Evolutionary conservation across 164 flowering plant species (phyloP).

Genomic region (Dillenia turbinata): DNA sequence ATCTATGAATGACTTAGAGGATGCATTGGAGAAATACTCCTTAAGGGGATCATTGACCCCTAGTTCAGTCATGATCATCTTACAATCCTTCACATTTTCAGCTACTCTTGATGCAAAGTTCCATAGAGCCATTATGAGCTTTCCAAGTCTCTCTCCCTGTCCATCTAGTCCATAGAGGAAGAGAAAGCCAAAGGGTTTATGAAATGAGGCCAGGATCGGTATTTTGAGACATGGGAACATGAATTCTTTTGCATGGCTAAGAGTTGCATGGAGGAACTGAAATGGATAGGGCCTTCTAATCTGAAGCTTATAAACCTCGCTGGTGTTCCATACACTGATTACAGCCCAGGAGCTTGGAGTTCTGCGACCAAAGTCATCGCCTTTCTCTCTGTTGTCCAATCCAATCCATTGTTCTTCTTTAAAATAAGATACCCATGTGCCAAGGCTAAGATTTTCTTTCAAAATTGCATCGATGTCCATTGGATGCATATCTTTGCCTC

Average conservation of each 20-base stretch:
- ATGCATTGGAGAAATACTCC: conserved; percentile 25
- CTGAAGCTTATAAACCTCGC: conserved; percentile 36
- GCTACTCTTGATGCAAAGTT: conserved; percentile 37
- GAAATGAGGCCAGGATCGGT: conserved; percentile 15
- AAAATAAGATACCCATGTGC: conserved; percentile 48
- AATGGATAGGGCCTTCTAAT: conserved; percentile 23
- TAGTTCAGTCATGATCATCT: conserved; percentile 37
- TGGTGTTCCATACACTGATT: conserved; percentile 47
- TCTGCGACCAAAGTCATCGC: conserved; percentile 13
- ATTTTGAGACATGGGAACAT: conserved; percentile 32
- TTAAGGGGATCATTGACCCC: conserved; percentile 40
- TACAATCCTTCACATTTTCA: conserved; percentile 36
- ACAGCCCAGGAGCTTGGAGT: conserved; percentile 47
- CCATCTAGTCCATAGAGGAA: conserved; percentile 49
- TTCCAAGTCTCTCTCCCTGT: conserved; percentile 47
- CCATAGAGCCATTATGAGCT: conserved; percentile 43
- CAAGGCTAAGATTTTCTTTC: conserved; percentile 40
- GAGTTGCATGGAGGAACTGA: conserved; percentile 19
- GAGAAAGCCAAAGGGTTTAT: conserved; percentile 38
- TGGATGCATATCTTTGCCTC: conserved; percentile 32
- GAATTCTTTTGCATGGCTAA: conserved; percentile 29
- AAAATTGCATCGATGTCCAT: conserved; percentile 37
- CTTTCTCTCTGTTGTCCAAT: conserved; percentile 15
- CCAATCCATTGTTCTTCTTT: conserved; percentile 36
- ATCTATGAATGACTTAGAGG: conserved; percentile 30